Base-by-base conservation (phyloP, 2,329 filamentous ascomycete genomes). In the Pseudogymnoascus sp. region DNA sequence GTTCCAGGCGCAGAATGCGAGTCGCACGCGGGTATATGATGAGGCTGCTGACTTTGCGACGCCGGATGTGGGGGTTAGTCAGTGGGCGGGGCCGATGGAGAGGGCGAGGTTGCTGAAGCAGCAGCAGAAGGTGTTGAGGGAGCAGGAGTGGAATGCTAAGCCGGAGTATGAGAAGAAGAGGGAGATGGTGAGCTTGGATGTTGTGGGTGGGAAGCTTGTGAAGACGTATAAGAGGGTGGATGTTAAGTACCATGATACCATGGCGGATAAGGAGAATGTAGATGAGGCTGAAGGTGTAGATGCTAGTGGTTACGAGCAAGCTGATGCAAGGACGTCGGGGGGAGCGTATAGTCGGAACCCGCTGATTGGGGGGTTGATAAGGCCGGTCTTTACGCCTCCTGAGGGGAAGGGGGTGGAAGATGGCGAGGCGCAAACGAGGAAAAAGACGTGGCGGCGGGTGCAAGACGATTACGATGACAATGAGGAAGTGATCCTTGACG, bases 91-190 rank as follows among this genome's bases (percentile, higher is more conserved):
- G 59, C 87, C 88, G 0, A 81, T 83, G 23, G 87, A 90, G 72
- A 80, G 88, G 59, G 88, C 88, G 1, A 78, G 84, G 70, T 85
- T 89, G 69, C 75, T 90, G 63, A 89, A 89, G 73, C 82, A 82
- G 67, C 88, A 90, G 74, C 88, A 90, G 74, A 85, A 84, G 65
- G 80, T 88, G 1, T 73, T 89, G 63, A 78, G 86, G 8, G 87
- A 90, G 70, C 82, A 88, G 74, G 85, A 89, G 65, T 89, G 88
- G 80, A 84, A 84, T 68, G 82, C 84, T 7, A 78, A 81, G 56
- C 87, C 87, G 0, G 88, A 89, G 66, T 90, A 86, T 74, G 88
- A 91, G 76, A 90, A 88, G 78, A 81, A 85, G 67, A 82, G 81
- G 67, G 82, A 88, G 5, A 84, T 91, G 1, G 85, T 89, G 66